A percentile compares a stretch with the other conserved stretches of the same genome.
Conservation (phyloP, 306 rosid genomes). For the peach (Prunus persica) region DNA sequence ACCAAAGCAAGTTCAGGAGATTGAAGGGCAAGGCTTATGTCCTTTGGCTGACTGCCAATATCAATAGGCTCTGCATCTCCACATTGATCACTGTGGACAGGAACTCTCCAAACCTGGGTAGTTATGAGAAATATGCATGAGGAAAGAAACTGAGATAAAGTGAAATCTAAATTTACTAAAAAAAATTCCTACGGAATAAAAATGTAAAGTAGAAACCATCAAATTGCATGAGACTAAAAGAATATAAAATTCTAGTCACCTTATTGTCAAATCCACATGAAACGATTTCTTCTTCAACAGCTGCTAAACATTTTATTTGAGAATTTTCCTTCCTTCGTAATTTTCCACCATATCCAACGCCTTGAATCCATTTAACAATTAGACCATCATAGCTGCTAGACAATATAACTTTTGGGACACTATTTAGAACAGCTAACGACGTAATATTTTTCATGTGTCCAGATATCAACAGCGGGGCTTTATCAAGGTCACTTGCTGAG, state of each 20-base stretch:
- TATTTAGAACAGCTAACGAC: constrained; percentile 67
- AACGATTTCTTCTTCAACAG: constrained; percentile 73
- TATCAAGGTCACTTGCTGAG: constrained; percentile 75
- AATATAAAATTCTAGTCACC: constrained; percentile 30
- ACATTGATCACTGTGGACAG: constrained; percentile 60
- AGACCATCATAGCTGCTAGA: constrained; percentile 94
- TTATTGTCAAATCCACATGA: constrained; percentile 86
- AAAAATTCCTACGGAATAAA: not conserved
- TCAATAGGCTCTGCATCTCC: constrained; percentile 82
- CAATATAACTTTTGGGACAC: constrained; percentile 64
- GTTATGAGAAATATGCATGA: constrained; percentile 14
- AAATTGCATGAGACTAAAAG: constrained; percentile 19
- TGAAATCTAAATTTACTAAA: not conserved
- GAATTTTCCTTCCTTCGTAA: constrained; percentile 75
- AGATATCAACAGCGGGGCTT: constrained; percentile 61
- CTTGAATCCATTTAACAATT: constrained; percentile 87
- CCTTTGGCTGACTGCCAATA: constrained; percentile 92
- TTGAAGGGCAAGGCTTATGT: constrained; percentile 71
- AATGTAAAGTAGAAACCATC: constrained; percentile 8
- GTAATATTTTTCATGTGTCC: constrained; percentile 94
- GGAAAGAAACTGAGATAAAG: not conserved
- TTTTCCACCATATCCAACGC: constrained; percentile 81
- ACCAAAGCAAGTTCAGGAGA: constrained; percentile 84
- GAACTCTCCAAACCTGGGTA: constrained; percentile 70
- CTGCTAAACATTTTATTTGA: constrained; percentile 81